phyloP scores from a whole-genome alignment of 1,284 basidiomycete genomes.

The Melampsora americana region DNA sequence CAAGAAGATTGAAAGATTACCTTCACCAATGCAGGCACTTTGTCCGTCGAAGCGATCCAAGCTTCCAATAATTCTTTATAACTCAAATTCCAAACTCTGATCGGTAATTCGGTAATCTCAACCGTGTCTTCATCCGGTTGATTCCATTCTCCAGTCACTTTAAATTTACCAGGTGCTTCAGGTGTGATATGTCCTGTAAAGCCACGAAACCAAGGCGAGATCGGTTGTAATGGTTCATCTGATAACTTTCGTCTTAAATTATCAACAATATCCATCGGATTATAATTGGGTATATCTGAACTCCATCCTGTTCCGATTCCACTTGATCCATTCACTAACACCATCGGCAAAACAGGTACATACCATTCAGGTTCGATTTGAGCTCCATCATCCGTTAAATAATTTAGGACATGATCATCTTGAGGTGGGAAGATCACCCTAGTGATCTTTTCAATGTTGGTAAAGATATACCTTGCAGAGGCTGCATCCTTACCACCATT shows the following conservation, averaged over 20 bases:
- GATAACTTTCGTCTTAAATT: constrained; percentile 85
- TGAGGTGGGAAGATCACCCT: constrained; percentile 74
- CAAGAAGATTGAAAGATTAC: constrained; percentile 50
- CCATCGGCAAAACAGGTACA: constrained; percentile 81
- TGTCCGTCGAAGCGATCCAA: constrained; percentile 61
- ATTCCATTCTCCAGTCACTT: constrained; percentile 69
- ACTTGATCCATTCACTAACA: constrained; percentile 90
- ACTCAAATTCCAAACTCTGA: constrained; percentile 88
- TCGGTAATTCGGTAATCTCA: constrained; percentile 92
- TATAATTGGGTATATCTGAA: constrained; percentile 87
- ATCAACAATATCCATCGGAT: constrained; percentile 81
- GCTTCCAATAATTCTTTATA: constrained; percentile 88
- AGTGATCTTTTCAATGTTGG: constrained; percentile 73
- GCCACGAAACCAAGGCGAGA: constrained; percentile 97
- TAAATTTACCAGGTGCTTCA: constrained; percentile 59
- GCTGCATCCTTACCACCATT: constrained; percentile 93
- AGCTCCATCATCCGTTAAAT: constrained; percentile 81
- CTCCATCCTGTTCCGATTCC: constrained; percentile 99
- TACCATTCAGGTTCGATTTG: constrained; percentile 93
- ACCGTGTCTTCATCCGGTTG: constrained; percentile 83
- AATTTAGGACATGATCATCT: constrained; percentile 80
- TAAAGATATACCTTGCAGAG: constrained; percentile 94
- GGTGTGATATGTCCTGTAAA: constrained; percentile 60
- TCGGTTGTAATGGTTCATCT: constrained; percentile 75
- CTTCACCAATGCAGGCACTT: constrained; percentile 63